Conservation (phyloP, 2,329 filamentous ascomycete genomes). For the Nannizzia gypsea region DNA sequence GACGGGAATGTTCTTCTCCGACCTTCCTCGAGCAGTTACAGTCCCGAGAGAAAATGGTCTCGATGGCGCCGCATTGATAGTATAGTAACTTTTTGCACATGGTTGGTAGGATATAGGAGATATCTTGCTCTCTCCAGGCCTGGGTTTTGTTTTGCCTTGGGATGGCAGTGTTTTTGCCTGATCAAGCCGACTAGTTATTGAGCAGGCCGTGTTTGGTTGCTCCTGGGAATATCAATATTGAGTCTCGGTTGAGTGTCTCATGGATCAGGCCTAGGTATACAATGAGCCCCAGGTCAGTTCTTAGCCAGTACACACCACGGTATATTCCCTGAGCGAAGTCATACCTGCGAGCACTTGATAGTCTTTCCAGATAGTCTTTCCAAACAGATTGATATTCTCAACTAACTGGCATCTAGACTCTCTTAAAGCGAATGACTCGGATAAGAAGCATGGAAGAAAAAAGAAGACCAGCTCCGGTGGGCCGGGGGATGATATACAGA, state of each 20-base stretch:
- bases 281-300: too few species aligned
- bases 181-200: background rate
- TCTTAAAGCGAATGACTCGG: too few species aligned
- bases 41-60: constrained; percentile 14
- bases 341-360: too few species aligned
- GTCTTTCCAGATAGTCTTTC: too few species aligned
- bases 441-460: too few species aligned
- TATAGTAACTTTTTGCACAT: constrained; percentile 16
- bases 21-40: constrained; percentile 13
- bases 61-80: constrained; percentile 15
- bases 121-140: background rate
- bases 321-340: too few species aligned
- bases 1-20: constrained; percentile 8
- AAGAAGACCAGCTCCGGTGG: too few species aligned
- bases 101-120: background rate
- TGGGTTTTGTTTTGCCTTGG: background rate
- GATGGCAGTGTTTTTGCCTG: background rate
- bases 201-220: background rate
- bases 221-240: background rate
- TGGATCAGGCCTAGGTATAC: background rate
- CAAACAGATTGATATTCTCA: too few species aligned
- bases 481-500: too few species aligned
- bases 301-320: too few species aligned
- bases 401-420: too few species aligned
- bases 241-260: background rate